A percentile compares a stretch with the other conserved stretches of the same genome.
phyloP scores from a whole-genome alignment of 805 yeast species.

The Candida piceae region DNA sequence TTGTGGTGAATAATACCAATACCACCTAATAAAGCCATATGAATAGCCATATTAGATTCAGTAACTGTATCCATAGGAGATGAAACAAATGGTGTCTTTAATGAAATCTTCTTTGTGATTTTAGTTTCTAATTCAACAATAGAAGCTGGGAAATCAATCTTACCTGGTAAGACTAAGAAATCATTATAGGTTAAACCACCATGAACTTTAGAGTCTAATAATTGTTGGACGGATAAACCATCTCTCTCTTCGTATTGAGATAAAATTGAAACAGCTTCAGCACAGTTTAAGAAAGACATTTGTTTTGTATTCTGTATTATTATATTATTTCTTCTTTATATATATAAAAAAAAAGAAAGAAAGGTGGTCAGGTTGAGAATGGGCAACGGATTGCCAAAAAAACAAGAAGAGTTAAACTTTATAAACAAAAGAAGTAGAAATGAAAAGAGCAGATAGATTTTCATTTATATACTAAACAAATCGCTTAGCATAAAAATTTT shows the following conservation, averaged over 20 bases:
- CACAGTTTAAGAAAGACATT: constrained; percentile 30
- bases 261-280: constrained; percentile 67
- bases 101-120: constrained; percentile 85
- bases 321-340: too few species aligned
- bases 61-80: constrained; percentile 99
- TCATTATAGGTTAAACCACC: constrained; percentile 99
- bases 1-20: constrained; percentile 98
- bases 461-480: neutral
- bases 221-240: constrained; percentile 76
- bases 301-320: too few species aligned
- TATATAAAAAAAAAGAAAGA: too few species aligned
- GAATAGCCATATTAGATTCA: constrained; percentile 94
- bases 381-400: constrained; percentile 26
- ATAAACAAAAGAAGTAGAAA: neutral
- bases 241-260: constrained; percentile 65
- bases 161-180: constrained; percentile 91
- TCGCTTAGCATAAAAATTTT: too few species aligned
- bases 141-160: constrained; percentile 81
- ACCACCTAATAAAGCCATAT: constrained; percentile 98
- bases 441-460: neutral
- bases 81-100: constrained; percentile 92
- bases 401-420: constrained; percentile 3
- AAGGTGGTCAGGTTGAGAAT: constrained; percentile 1
- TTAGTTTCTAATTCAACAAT: constrained; percentile 75
- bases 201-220: constrained; percentile 84